Evolutionary conservation across 2,329 filamentous ascomycete genomes (phyloP), one percentile per base, ranked within the genome.

Genomic region (Xylariales sp.): DNA sequence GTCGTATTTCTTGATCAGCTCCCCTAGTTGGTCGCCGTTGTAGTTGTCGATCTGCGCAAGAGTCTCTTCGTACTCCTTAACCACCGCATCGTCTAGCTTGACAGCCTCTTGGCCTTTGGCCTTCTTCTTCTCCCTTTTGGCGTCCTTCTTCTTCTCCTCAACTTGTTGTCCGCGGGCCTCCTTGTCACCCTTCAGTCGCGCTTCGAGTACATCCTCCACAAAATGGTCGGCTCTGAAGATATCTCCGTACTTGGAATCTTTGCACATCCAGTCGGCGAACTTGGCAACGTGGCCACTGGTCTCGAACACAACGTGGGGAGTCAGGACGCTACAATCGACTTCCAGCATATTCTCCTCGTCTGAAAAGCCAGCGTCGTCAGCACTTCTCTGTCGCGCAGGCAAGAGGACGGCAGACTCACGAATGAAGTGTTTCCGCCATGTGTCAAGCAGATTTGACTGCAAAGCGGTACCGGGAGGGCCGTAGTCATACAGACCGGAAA

Each of bases 241-340:
- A 65, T 98, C 93, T 61, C 93, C 93, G 57, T 85, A 95, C 76
- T 95, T 94, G 49, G 91, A 88, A 65, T 98, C 93, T 68, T 95
- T 95, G 82, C 88, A 95, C 90, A 97, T 96, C 88, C 87, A 97
- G 65, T 97, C 91, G 66, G 88, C 86, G 60, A 97, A 97, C 68
- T 95, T 95, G 66, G 96, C 91, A 51, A 97, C 93, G 69, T 98
- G 93, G 50, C 93, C 93, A 63, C 82, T 87, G 40, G 91, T 95
- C 77, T 97, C 95, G 59, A 98, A 79, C 27, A 98, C 88, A 35
- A 93, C 86, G 57, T 93, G 82, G 24, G 93, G 93, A 29, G 93
- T 98, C 59, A 98, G 68, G 68, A 91, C 93, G 28, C 87, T 93
- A 70, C 88, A 95, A 70, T 95, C 90, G 51, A 95, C 82, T 70